Conservation (phyloP, 176 grass and related monocot species). For the Otatea glauca region DNA sequence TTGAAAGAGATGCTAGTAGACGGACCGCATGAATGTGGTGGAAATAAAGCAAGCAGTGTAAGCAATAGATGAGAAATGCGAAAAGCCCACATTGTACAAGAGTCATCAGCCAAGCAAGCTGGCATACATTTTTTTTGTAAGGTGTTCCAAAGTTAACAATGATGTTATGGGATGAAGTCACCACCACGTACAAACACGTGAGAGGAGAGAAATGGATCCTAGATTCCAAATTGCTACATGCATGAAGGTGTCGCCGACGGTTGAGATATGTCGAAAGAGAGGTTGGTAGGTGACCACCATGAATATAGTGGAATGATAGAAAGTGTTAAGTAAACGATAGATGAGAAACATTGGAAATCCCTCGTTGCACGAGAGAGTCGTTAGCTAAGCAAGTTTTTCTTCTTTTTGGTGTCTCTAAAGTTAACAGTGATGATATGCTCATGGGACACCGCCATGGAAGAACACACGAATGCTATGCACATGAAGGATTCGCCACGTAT, state of each 20-base stretch:
- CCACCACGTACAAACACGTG: neutral
- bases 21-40: neutral
- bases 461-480: neutral
- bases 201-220: too few relatives aligned
- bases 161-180: neutral
- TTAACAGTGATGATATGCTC: neutral
- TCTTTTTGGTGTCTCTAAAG: neutral
- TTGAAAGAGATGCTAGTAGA: too few relatives aligned
- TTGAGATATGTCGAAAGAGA: neutral
- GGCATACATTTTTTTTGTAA: too few relatives aligned
- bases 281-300: neutral
- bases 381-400: neutral
- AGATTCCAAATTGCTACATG: neutral
- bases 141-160: neutral
- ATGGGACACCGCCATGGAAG: neutral
- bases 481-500: neutral
- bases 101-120: neutral
- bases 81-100: neutral
- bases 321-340: neutral
- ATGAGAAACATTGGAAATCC: neutral
- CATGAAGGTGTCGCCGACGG: neutral
- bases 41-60: neutral
- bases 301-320: neutral
- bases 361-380: neutral
- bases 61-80: neutral